Evolutionary conservation across 176 grass and related monocot genomes (phyloP), one percentile per base, ranked within the genome.

Genomic region (Eleusine indica): DNA sequence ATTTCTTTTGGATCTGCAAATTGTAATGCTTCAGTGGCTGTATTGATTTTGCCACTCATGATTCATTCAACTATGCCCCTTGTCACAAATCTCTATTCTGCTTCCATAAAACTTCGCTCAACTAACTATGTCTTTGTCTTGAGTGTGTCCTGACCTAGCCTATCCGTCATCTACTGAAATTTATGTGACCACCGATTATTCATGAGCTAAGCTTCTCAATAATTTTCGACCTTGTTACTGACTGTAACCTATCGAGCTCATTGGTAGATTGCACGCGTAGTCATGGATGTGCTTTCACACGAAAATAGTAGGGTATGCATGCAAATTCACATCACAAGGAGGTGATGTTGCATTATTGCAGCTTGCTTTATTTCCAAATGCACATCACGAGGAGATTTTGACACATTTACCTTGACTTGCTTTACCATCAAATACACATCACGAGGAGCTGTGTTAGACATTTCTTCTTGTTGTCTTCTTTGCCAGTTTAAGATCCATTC

Each of bases 201-300:
- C 35, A 22, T 82, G 38, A 48, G 18, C 53, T 37, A 43, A 5
- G n/a, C 48, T 60, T 43, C 51, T 51, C 17, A 37, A 51, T 61
- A 62, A 2, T 47, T 49, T 82, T 49, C 11, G 62, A 14, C 74
- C 4, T 64, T 72, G 29, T 41, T 16, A 37, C 10, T 70, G 13
- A 51, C 25, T 68, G 25, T 75, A 66, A 48, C 39, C 7, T 67
- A 57, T 51, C 77, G 16, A n/a, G 39, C n/a, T 67, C 63, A 63
- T 62, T 77, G 29, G 40, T 40, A 75, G 57, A 37, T 28, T 5
- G 2, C 39, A 80, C 1, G 0, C 58, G 68, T 28, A 57, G 9
- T 38, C 70, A 85, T 52, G 9, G 30, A 75, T 82, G 32, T 78
- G 42, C 67, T 66, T 51, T 30, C 49, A 58, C 73, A 77, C 68